Base-by-base conservation (phyloP, 176 grass and related monocot species). In the Typha latifolia region DNA sequence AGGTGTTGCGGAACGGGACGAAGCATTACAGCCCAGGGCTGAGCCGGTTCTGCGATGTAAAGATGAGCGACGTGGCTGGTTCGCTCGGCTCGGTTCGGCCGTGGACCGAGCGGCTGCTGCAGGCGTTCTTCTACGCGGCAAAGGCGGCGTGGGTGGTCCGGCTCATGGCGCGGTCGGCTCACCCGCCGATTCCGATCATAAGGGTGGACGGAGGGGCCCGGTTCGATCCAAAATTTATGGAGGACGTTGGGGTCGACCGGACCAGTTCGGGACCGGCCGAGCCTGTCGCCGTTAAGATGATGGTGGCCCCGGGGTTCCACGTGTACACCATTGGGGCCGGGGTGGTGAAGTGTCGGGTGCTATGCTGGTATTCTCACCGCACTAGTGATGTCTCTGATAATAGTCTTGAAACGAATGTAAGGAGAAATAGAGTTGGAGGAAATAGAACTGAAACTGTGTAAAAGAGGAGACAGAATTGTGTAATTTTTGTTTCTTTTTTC, bases 181-280 rank as follows among this genome's bases (percentile, higher is more conserved):
- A 79, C 22, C 77, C 77, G 3, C 49, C 69, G 6, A 47, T 79
- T 5, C 77, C 77, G n/a, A 66, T 79, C 27, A 31, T 79, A 14
- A 19, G 77, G 32, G 69, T 72, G 8, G 69, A 79, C 47, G 47
- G 49, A 20, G 77, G 77, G 2, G 49, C 69, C 3, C 47, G 67
- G 20, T 79, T 79, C 2, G 62, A 79, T 22, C 61, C 77, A 3
- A 47, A 32, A 49, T 79, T 79, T 69, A 79, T 79, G 77, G 77
- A 79, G 66, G 77, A 79, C 12, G 29, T 66, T 9, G 20, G 9
- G 4, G 49, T 31, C 24, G 77, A 72, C 48, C 67, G 62, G 56
- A 59, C 62, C 14, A 23, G 32, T 5, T 29, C 32, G 19, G 24
- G 22, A 12, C 66, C n/a, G 5, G 53, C 14, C 29, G 63, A 65